These are phyloP conservation scores for Thermothelomyces thermophilus DNA, from an alignment of 2,329 filamentous ascomycete genomes.

Conservation along the genomic window DNA sequence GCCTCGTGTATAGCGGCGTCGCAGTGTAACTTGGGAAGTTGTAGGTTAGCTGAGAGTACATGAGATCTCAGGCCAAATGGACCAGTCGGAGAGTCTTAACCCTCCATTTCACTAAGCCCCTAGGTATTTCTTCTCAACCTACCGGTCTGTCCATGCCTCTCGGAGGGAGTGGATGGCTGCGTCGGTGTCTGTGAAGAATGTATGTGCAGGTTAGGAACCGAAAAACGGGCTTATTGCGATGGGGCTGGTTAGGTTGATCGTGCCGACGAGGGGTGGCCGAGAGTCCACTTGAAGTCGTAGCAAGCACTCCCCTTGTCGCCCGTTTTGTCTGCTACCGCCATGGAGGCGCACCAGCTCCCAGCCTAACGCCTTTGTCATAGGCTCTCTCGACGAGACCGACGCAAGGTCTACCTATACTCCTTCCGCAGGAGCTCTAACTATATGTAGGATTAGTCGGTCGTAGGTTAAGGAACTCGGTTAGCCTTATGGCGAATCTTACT, in stretches of 20 bases:
- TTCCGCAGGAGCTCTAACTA: constrained; percentile 7
- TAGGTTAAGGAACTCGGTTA: neutral
- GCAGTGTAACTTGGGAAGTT: too few species aligned
- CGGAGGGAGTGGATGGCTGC: neutral
- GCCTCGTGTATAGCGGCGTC: too few species aligned
- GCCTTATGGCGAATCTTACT: constrained; percentile 4
- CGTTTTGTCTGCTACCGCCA: constrained; percentile 1
- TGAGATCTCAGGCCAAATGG: neutral
- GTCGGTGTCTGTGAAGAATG: neutral
- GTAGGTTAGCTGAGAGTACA: too few species aligned
- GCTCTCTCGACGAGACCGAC: constrained; percentile 8
- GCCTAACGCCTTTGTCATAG: constrained; percentile 3
- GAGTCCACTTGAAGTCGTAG: constrained; percentile 2
- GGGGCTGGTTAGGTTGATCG: constrained; percentile 3
- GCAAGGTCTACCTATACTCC: constrained; percentile 1
- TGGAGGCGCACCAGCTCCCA: constrained; percentile 6
- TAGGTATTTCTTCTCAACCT: neutral
- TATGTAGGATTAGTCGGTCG: neutral
- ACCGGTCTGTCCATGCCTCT: neutral
- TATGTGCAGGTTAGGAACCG: neutral
- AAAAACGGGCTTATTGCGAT: neutral
- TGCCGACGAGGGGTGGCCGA: neutral
- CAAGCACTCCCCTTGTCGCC: constrained; percentile 1
- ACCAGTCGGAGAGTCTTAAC: neutral
- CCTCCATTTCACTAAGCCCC: neutral